These are phyloP conservation scores for Candida xiaguanensis DNA, from an alignment of 805 yeast species.

Conservation along the genomic window DNA sequence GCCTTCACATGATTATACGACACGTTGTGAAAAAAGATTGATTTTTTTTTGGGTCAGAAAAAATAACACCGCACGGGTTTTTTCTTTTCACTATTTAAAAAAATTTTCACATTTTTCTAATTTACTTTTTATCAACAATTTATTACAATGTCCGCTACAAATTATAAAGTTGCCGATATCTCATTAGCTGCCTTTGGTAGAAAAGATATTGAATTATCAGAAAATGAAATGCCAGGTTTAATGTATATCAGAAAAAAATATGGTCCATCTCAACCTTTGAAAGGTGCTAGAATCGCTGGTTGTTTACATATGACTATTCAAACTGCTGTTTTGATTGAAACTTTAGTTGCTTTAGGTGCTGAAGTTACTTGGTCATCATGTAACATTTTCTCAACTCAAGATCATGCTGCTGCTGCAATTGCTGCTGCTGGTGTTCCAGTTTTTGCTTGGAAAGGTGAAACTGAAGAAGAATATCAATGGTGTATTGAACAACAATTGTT, in stretches of 20 bases:
- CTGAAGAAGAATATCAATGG: conserved; percentile 99
- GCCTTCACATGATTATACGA: conserved; percentile 4
- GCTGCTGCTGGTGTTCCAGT: conserved; percentile 99
- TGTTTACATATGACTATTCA: conserved; percentile 99
- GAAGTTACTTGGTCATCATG: conserved; percentile 99
- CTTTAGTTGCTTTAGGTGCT: conserved; percentile 95
- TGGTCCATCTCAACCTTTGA: conserved; percentile 89
- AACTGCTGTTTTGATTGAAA: conserved; percentile 98
- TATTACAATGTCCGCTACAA: conserved; percentile 29
- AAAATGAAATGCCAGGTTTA: conserved; percentile 99
- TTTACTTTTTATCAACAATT: background rate
- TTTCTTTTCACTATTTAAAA: conserved; percentile 1
- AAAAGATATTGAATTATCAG: conserved; percentile 98
- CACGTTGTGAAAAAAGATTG: conserved; percentile 1
- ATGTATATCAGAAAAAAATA: conserved; percentile 95
- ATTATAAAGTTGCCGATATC: conserved; percentile 96
- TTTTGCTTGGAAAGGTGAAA: conserved; percentile 99
- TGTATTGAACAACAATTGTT: conserved; percentile 99
- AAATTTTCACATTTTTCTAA: conserved; percentile 1
- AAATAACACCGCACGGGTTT: background rate
- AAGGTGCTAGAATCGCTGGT: conserved; percentile 98
- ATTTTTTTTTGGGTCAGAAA: too few species aligned
- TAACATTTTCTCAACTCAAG: conserved; percentile 99
- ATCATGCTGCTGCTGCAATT: conserved; percentile 99
- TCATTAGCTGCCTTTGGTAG: conserved; percentile 99